phyloP scores from a whole-genome alignment of 192 early-diverging fungal species.

The Backusella tarrabulga region DNA sequence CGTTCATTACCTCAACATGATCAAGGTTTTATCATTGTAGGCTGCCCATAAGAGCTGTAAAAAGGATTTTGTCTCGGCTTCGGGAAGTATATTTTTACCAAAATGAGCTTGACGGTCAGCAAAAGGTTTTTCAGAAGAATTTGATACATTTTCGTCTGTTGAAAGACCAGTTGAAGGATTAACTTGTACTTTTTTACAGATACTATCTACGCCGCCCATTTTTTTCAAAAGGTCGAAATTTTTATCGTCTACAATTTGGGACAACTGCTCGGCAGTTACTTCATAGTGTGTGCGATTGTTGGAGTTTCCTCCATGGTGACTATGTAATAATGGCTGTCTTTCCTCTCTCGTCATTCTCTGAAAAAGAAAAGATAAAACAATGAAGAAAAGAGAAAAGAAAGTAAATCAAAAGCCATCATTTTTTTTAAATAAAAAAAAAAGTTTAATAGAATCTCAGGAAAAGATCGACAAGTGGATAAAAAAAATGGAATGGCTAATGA shows the following conservation, averaged over 20 bases:
- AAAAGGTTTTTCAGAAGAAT: conserved; percentile 30
- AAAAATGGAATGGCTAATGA: background rate
- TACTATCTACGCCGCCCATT: conserved; percentile 56
- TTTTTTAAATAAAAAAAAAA: background rate
- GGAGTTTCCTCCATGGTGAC: background rate
- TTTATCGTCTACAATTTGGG: conserved; percentile 65
- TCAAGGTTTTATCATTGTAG: conserved; percentile 70
- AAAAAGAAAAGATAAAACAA: background rate
- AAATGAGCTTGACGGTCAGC: conserved; percentile 39
- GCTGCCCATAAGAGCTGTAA: conserved; percentile 55
- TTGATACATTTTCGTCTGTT: conserved; percentile 40
- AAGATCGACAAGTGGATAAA: background rate
- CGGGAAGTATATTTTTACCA: conserved; percentile 54
- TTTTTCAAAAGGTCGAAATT: conserved; percentile 53
- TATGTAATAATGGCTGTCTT: background rate
- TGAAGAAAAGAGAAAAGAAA: background rate
- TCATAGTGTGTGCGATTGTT: background rate
- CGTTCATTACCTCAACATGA: conserved; percentile 26
- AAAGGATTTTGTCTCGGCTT: conserved; percentile 52
- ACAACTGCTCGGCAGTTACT: conserved; percentile 26
- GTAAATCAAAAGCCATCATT: background rate
- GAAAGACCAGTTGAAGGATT: conserved; percentile 59
- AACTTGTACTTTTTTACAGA: conserved; percentile 60
- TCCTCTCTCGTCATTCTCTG: background rate
- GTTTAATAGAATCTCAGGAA: background rate